Evolutionary conservation across 75 land plant genomes (phyloP).

Genomic region (Cryptomeria japonica): DNA sequence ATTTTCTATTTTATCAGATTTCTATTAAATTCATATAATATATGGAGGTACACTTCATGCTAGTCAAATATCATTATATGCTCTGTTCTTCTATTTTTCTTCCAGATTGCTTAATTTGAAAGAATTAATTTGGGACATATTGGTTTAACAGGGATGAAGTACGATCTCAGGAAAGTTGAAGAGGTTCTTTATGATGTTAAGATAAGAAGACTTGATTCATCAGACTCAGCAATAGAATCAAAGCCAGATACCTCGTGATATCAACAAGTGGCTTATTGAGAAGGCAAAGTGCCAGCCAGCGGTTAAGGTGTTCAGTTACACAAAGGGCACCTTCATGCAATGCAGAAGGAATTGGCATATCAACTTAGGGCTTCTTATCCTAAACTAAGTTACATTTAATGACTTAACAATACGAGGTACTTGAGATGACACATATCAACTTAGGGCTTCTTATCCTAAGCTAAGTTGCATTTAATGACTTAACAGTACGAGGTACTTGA

Average conservation of each 20-base stretch:
- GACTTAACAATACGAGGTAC: too few relatives aligned
- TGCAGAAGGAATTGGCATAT: too few relatives aligned
- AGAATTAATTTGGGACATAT: not conserved
- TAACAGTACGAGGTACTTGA: too few relatives aligned
- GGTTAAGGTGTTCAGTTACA: not conserved
- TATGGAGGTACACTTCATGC: not conserved
- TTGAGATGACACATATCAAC: too few relatives aligned
- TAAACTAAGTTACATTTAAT: too few relatives aligned
- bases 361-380: too few relatives aligned
- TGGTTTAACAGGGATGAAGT: constrained; percentile 66
- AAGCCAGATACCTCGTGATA: constrained; percentile 3
- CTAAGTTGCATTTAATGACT: too few relatives aligned
- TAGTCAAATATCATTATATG: not conserved
- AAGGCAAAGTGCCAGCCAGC: not conserved
- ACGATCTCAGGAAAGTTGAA: constrained; percentile 80
- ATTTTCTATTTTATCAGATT: not conserved
- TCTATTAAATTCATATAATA: not conserved
- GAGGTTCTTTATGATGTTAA: constrained; percentile 89
- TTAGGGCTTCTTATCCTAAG: too few relatives aligned
- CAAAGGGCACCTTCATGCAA: too few relatives aligned
- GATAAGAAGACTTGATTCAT: constrained; percentile 56
- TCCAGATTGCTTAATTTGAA: not conserved
- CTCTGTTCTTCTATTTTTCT: not conserved
- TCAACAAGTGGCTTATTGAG: not conserved
- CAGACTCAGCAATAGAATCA: constrained; percentile 14